phyloP scores from a whole-genome alignment of 139 green algal species.

The Trebouxia sp. region DNA sequence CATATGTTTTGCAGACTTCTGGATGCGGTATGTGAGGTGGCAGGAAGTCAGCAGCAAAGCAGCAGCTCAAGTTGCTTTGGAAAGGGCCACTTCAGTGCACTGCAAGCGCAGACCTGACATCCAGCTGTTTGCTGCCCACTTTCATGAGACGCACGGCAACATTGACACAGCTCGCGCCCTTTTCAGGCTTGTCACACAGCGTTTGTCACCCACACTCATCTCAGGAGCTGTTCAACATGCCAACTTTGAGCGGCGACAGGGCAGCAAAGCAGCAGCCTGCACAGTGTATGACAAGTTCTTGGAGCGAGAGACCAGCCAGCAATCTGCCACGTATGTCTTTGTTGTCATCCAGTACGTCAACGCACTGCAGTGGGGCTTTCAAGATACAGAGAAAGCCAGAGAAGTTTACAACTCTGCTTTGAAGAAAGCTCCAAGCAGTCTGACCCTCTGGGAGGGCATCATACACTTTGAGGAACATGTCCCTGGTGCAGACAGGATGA shows the following conservation, averaged over 20 bases:
- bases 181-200: slow-evolving; percentile 19
- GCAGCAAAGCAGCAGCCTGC: slow-evolving; percentile 47
- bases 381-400: slow-evolving; percentile 42
- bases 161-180: slow-evolving; percentile 41
- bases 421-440: slow-evolving; percentile 31
- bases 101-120: slow-evolving; percentile 69
- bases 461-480: slow-evolving; percentile 66
- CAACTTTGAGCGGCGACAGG: slow-evolving; percentile 74
- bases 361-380: slow-evolving; percentile 50
- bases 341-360: slow-evolving; percentile 68
- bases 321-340: slow-evolving; percentile 51
- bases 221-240: slow-evolving; percentile 52
- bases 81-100: slow-evolving; percentile 58
- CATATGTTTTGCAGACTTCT: slow-evolving; percentile 65
- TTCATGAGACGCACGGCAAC: slow-evolving; percentile 64
- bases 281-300: slow-evolving; percentile 55
- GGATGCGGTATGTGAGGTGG: slow-evolving; percentile 76
- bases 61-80: slow-evolving; percentile 39
- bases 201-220: slow-evolving; percentile 1
- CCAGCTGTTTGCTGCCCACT: slow-evolving; percentile 69
- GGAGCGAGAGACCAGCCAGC: slow-evolving; percentile 49
- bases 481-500: slow-evolving; percentile 35
- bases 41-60: slow-evolving; percentile 53
- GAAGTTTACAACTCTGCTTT: slow-evolving; percentile 57
- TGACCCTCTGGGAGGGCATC: slow-evolving; percentile 67